Evolutionary conservation across 2,329 filamentous ascomycete species (phyloP).

Genomic region (Verticillium zaregamsianum): DNA sequence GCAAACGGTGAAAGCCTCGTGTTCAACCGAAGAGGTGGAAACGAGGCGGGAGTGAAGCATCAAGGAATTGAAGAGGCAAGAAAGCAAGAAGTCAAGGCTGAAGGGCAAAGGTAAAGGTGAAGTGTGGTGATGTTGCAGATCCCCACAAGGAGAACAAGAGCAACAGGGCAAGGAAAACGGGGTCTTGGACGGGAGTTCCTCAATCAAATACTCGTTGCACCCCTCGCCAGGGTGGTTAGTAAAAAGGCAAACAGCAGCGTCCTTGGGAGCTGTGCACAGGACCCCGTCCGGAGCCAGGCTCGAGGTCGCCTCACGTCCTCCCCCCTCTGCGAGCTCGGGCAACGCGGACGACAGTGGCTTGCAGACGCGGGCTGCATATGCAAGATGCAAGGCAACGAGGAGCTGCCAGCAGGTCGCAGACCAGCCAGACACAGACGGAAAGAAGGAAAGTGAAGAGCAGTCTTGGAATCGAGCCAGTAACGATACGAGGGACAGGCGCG

Average conservation of each 20-base stretch:
- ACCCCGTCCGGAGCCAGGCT: background rate
- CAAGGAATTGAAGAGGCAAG: background rate
- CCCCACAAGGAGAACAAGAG: background rate
- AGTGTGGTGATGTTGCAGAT: background rate
- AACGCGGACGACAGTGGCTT: background rate
- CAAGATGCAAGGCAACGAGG: background rate
- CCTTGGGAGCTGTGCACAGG: background rate
- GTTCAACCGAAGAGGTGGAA: background rate
- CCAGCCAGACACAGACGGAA: background rate
- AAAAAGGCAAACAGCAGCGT: background rate
- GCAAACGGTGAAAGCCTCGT: background rate
- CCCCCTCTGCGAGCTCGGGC: background rate
- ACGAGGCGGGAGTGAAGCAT: background rate
- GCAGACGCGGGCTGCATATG: background rate
- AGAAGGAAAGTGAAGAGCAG: background rate
- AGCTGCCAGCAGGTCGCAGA: background rate
- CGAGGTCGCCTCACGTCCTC: background rate
- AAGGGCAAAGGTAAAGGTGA: background rate
- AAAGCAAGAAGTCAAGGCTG: background rate
- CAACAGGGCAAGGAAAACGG: background rate
- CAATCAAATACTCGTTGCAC: background rate
- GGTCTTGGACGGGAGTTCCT: background rate
- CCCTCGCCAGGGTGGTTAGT: no score
- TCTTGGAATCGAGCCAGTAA: conserved; percentile 6
- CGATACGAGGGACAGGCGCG: background rate